Percentiles rank a stretch among this genome's conserved stretches.
These are phyloP conservation scores for Beauveria brongniartii DNA, from an alignment of 2,329 filamentous ascomycete species.

Conservation along the genomic window DNA sequence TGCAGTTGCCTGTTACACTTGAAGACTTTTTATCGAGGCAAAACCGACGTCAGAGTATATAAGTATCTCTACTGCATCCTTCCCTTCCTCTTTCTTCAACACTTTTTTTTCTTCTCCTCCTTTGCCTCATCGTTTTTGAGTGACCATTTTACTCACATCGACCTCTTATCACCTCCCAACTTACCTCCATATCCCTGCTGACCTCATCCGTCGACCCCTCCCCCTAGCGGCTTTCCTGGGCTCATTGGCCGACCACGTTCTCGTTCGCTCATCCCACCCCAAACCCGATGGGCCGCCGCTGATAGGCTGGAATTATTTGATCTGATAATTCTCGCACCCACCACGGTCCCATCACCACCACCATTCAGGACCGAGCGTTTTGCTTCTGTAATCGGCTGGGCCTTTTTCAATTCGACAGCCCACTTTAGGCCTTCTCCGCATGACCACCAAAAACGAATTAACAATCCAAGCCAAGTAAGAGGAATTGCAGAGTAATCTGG, in stretches of 20 bases:
- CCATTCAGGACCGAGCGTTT: background rate
- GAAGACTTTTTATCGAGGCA: too few relatives aligned
- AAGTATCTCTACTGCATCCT: too few relatives aligned
- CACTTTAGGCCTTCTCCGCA: background rate
- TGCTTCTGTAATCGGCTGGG: background rate
- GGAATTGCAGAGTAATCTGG: background rate
- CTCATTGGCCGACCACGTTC: background rate
- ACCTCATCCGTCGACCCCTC: background rate
- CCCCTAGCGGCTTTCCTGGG: background rate
- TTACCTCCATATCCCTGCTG: background rate
- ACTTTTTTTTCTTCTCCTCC: too few relatives aligned
- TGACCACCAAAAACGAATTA: background rate
- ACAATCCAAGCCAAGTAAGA: background rate
- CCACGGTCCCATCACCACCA: background rate
- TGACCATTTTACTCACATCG: too few relatives aligned
- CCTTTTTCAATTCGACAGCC: background rate
- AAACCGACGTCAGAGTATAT: too few relatives aligned
- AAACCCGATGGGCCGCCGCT: background rate
- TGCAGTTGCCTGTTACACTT: too few relatives aligned
- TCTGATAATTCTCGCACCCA: conserved; percentile 10
- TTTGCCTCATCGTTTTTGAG: too few relatives aligned
- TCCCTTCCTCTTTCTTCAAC: too few relatives aligned
- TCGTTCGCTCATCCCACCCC: background rate
- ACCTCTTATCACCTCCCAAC: too few relatives aligned
- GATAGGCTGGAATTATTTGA: conserved; percentile 4